A percentile compares a stretch with the other conserved stretches of the same genome.
Evolutionary conservation across 331 rosid species (phyloP).

Genomic region (Saraca asoca): DNA sequence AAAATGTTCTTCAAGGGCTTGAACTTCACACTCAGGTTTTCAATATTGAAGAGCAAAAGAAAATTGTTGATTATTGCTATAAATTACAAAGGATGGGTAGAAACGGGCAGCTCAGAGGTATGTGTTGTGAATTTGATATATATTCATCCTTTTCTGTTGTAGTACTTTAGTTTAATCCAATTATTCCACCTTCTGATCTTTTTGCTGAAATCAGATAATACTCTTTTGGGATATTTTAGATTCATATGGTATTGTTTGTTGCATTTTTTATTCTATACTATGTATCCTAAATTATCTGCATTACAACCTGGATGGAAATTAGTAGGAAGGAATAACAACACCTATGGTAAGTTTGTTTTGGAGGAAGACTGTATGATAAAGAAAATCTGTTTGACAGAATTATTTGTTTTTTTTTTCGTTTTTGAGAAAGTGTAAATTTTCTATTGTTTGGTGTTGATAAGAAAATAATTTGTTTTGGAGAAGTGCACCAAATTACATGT

Average conservation of each 20-base stretch:
- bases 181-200: constrained; percentile 16
- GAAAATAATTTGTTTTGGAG: too few species aligned
- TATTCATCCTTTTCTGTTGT: neutral
- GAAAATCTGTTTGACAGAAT: too few species aligned
- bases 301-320: neutral
- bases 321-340: too few species aligned
- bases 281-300: neutral
- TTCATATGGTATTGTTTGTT: neutral
- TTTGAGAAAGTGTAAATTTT: too few species aligned
- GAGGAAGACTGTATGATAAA: too few species aligned
- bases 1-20: constrained; percentile 53
- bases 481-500: too few species aligned
- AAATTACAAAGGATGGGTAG: constrained; percentile 49
- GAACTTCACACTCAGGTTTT: constrained; percentile 57
- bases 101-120: constrained; percentile 53
- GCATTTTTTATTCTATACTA: neutral
- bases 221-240: neutral
- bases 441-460: too few species aligned
- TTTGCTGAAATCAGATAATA: neutral
- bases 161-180: neutral
- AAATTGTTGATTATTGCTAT: constrained; percentile 48
- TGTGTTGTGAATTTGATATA: neutral
- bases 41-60: constrained; percentile 43
- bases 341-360: too few species aligned
- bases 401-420: too few species aligned